phyloP scores from a whole-genome alignment of 2,329 filamentous ascomycete species.

The Penicillium sp. region DNA sequence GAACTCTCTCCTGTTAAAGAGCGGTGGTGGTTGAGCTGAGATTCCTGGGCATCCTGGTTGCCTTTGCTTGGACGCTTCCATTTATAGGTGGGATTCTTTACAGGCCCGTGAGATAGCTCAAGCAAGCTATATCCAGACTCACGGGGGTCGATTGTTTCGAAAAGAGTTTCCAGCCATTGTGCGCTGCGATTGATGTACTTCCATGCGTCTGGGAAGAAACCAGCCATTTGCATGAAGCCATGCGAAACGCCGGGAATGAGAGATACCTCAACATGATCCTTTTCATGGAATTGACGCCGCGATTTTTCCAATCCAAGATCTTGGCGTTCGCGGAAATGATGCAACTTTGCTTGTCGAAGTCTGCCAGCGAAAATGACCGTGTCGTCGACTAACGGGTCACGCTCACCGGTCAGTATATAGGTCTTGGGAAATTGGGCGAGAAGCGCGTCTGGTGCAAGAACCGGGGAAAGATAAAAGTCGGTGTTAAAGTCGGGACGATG shows the following conservation, averaged over 20 bases:
- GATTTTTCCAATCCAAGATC: conserved; percentile 52
- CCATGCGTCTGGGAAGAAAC: conserved; percentile 84
- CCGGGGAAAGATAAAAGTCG: conserved; percentile 83
- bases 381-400: conserved; percentile 91
- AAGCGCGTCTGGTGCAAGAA: conserved; percentile 78
- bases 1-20: conserved; percentile 54
- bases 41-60: conserved; percentile 9
- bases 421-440: conserved; percentile 87
- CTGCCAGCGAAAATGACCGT: conserved; percentile 93
- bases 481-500: conserved; percentile 87
- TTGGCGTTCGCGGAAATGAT: conserved; percentile 50
- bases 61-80: not conserved
- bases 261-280: conserved; percentile 71
- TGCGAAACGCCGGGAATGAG: conserved; percentile 86
- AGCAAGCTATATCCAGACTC: conserved; percentile 17
- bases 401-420: conserved; percentile 89
- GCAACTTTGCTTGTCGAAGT: conserved; percentile 68
- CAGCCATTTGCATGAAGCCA: conserved; percentile 87
- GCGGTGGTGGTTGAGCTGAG: conserved; percentile 42
- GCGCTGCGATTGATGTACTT: conserved; percentile 74
- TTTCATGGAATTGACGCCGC: conserved; percentile 59
- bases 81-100: not conserved
- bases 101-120: conserved; percentile 5
- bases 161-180: conserved; percentile 75
- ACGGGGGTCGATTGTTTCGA: conserved; percentile 38